Evolutionary conservation across 257 asterid genomes (phyloP).

Genomic region (Capsicum baccatum): DNA sequence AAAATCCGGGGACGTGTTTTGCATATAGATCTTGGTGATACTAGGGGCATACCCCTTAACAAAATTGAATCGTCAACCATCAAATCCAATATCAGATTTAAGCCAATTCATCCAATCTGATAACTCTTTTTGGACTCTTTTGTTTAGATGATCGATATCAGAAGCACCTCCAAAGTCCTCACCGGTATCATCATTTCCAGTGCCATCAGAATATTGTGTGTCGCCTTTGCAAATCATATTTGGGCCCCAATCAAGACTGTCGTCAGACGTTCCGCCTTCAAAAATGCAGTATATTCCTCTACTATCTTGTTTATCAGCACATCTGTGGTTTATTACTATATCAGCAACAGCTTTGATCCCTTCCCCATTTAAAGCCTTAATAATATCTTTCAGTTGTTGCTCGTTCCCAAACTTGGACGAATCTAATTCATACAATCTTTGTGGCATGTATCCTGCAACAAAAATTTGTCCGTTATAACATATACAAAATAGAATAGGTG

Average conservation of each 20-base stretch:
- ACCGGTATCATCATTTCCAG: conserved; percentile 77
- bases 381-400: conserved; percentile 53
- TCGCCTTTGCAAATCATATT: conserved; percentile 68
- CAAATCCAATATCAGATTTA: conserved; percentile 68
- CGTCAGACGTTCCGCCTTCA: conserved; percentile 85
- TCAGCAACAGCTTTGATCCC: conserved; percentile 78
- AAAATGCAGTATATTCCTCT: conserved; percentile 74
- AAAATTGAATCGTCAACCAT: conserved; percentile 83
- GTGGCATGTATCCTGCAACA: conserved; percentile 70
- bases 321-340: conserved; percentile 82
- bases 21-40: conserved; percentile 63
- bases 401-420: conserved; percentile 70
- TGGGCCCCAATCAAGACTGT: conserved; percentile 91
- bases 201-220: conserved; percentile 60
- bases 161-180: conserved; percentile 53
- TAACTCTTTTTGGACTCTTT: conserved; percentile 63
- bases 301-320: conserved; percentile 63
- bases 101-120: conserved; percentile 96
- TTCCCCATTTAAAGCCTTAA: conserved; percentile 48
- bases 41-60: conserved; percentile 66
- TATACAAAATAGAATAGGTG: neutral
- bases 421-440: conserved; percentile 77
- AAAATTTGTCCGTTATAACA: neutral
- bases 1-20: conserved; percentile 58
- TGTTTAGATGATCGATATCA: conserved; percentile 77